These are phyloP conservation scores for Alternaria sp. DNA, from an alignment of 2,329 filamentous ascomycete genomes.

Conservation along the genomic window DNA sequence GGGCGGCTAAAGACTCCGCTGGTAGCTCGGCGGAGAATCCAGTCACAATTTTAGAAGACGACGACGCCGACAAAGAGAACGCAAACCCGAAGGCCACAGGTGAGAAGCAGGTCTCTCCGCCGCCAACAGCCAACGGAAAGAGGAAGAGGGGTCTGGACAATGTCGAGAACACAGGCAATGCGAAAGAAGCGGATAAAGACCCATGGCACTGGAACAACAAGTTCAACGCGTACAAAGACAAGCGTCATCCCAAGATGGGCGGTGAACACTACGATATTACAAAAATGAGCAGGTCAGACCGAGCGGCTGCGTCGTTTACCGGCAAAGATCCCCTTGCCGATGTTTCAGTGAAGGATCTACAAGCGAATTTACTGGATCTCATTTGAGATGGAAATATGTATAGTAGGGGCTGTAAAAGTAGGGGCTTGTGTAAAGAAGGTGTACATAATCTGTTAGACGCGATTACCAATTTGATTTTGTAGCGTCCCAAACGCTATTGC, in stretches of 20 bases:
- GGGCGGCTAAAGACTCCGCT: neutral
- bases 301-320: slow-evolving; percentile 12
- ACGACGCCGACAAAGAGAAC: slow-evolving; percentile 12
- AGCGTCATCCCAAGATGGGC: slow-evolving; percentile 3
- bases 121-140: neutral
- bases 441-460: neutral
- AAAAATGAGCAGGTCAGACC: slow-evolving; percentile 20
- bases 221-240: slow-evolving; percentile 15
- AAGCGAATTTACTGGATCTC: slow-evolving; percentile 11
- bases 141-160: slow-evolving; percentile 1
- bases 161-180: neutral
- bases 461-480: neutral
- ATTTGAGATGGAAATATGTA: neutral
- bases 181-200: slow-evolving; percentile 9
- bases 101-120: neutral
- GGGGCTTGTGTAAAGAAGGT: neutral
- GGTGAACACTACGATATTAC: slow-evolving; percentile 29
- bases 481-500: slow-evolving; percentile 42
- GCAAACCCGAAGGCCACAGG: neutral
- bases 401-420: neutral
- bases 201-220: slow-evolving; percentile 19
- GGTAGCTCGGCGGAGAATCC: neutral
- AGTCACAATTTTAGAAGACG: neutral
- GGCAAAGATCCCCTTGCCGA: slow-evolving; percentile 21
- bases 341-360: slow-evolving; percentile 10